Evolutionary conservation across 371 early-diverging fungal species (phyloP).

Genomic region (Lichtheimia ramosa): DNA sequence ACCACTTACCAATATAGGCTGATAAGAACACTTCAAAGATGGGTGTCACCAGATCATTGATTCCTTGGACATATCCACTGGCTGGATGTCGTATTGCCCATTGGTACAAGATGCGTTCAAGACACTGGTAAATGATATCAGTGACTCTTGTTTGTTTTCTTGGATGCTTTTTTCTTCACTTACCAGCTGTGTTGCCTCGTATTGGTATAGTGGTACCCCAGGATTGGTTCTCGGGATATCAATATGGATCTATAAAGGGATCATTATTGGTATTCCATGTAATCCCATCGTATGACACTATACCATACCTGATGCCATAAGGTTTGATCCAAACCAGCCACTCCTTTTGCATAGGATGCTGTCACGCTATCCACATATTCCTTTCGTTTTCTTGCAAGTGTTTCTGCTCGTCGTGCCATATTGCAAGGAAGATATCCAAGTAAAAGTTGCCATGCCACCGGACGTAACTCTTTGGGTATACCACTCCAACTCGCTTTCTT

Average conservation of each 20-base stretch:
- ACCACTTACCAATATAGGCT: conserved; percentile 55
- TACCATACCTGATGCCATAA: conserved; percentile 83
- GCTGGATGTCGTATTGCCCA: conserved; percentile 98
- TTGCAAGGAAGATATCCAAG: conserved; percentile 90
- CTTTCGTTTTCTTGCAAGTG: conserved; percentile 83
- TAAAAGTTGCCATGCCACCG: conserved; percentile 89
- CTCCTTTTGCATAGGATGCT: conserved; percentile 79
- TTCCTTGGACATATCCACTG: conserved; percentile 99
- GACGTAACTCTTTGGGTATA: conserved; percentile 81
- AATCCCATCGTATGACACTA: background rate
- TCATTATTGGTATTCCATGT: no score
- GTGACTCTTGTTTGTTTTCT: no score
- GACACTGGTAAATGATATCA: conserved; percentile 46
- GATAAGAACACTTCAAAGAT: conserved; percentile 91
- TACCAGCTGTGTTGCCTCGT: conserved; percentile 79
- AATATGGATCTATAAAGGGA: conserved; percentile 72
- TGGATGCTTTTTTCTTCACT: background rate
- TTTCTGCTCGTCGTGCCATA: conserved; percentile 76
- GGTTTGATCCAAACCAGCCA: conserved; percentile 78
- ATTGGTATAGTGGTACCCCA: conserved; percentile 79
- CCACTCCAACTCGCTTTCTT: conserved; percentile 90
- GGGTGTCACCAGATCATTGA: conserved; percentile 97
- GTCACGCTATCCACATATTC: conserved; percentile 86
- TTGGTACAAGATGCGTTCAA: conserved; percentile 91
- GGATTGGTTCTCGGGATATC: conserved; percentile 94